Conservation (phyloP, 202 grass and related monocot species). For the Musa balbisiana region DNA sequence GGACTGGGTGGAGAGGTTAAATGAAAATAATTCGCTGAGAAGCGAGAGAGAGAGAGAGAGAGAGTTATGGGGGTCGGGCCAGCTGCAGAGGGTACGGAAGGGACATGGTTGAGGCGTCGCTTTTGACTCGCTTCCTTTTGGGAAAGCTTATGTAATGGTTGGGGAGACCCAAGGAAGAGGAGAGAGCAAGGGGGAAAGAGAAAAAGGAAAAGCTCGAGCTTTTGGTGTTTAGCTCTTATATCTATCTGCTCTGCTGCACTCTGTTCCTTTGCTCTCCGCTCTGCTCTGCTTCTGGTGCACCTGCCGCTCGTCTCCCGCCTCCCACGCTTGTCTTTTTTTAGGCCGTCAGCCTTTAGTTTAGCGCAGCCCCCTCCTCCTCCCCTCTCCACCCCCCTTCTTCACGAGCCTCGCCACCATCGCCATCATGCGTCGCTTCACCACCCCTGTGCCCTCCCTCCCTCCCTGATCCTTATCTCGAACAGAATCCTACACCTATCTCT, state of each 20-base stretch:
- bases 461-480: conserved; percentile 20
- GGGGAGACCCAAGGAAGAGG: conserved; percentile 2
- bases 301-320: conserved; percentile 43
- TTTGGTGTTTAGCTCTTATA: neutral
- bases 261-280: conserved; percentile 16
- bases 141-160: conserved; percentile 21
- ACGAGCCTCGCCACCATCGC: conserved; percentile 14
- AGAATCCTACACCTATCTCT: neutral
- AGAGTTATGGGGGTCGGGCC: conserved; percentile 27
- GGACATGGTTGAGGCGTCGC: conserved; percentile 11
- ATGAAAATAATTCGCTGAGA: conserved; percentile 2
- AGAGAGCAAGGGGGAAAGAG: neutral
- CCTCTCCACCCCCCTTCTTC: conserved; percentile 23
- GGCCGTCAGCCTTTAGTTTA: neutral
- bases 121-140: conserved; percentile 19
- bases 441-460: neutral
- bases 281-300: conserved; percentile 24
- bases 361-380: neutral
- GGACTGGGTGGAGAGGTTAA: neutral
- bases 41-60: conserved; percentile 3
- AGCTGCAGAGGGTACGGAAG: conserved; percentile 29
- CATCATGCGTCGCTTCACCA: conserved; percentile 35
- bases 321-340: conserved; percentile 51
- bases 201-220: neutral
- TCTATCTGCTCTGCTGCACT: conserved; percentile 23